Base-by-base conservation (phyloP, 2,329 filamentous ascomycete species). In the Arthroderma sp. region DNA sequence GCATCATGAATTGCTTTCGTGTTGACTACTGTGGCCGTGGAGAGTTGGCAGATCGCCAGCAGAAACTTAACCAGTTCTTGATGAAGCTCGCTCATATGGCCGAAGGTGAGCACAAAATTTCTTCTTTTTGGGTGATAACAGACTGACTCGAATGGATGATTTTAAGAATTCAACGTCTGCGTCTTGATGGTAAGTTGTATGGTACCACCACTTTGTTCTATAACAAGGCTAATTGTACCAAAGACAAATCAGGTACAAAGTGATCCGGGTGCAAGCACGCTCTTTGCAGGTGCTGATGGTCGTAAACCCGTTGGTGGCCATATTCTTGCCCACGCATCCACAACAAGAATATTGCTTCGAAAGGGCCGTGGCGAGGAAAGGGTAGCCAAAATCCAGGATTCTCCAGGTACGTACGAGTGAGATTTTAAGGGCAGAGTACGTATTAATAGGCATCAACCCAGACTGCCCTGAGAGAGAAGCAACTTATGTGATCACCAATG, bases 221-320 rank as follows among this genome's bases (percentile, higher is more conserved):
- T 38, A 10, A 7, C 36, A 38, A 9, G 7, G 15, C 36, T 38
- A 10, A 38, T 38, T 10, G 43, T 15, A 9, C 6, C 6, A 29
- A 40, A 76, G 75, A 83, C 80, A 43, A 83, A 83, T 51, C 80
- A 83, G 63, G 80, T 83, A 32, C 79, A 82, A 63, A 80, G 76
- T 47, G 80, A 83, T 53, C 80, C 80, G 9, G 79, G 80, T 49
- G 80, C 79, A 7, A 82, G 71, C 58, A 75, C 79, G 38, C 66
- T 83, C 7, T 83, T 83, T 56, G 75, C 78, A 42, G 73, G 78
- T 51, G 78, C 76, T 45, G 80, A 83, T 63, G 80, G 80, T 38
- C 71, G 78, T 39, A 82, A 82, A 58, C 77, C 78, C 40, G 73
- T 78, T 40, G 77, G 77, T 49, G 80, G 79, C 10, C 79, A 83